phyloP scores from a whole-genome alignment of 352 stramenopile species.

The Pythium grandisporangium region DNA sequence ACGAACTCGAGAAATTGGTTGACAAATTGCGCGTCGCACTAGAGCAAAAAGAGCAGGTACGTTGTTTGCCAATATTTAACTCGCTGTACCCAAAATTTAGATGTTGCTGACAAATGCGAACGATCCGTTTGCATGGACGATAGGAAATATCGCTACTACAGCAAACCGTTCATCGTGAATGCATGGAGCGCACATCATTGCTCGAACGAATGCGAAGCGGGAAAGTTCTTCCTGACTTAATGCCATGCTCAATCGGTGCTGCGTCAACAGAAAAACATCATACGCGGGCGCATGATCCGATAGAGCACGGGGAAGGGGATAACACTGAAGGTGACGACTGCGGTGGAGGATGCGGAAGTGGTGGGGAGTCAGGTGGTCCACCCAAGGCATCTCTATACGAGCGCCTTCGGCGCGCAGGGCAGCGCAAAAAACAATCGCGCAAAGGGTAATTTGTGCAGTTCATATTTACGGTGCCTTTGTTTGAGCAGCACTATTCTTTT shows the following conservation, averaged over 20 bases:
- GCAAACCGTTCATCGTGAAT: conserved; percentile 77
- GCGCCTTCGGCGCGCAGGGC: conserved; percentile 47
- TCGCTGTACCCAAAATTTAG: too few relatives aligned
- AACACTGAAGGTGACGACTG: conserved; percentile 16
- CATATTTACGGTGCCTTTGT: too few relatives aligned
- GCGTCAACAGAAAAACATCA: conserved; percentile 1
- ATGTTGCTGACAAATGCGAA: too few relatives aligned
- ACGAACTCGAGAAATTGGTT: conserved; percentile 33
- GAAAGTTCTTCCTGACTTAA: conserved; percentile 54
- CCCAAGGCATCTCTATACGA: conserved; percentile 69
- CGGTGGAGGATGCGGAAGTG: conserved; percentile 5
- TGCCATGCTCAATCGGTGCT: conserved; percentile 3
- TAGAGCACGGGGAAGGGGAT: conserved; percentile 1
- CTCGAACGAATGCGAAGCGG: conserved; percentile 61
- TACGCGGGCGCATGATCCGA: conserved; percentile 2
- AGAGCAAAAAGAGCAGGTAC: conserved; percentile 37
- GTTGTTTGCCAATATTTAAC: too few relatives aligned
- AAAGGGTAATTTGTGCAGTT: conserved; percentile 17
- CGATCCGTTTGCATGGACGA: too few relatives aligned
- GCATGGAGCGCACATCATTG: conserved; percentile 67
- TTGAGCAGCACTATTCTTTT: not conserved
- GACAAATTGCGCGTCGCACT: conserved; percentile 25
- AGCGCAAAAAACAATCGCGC: conserved; percentile 33
- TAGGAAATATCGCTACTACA: conserved; percentile 75
- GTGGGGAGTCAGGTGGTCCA: too few relatives aligned